Evolutionary conservation across 2,329 filamentous ascomycete species (phyloP), one percentile per base, ranked within the genome.

Genomic region (Didymella keratinophila): DNA sequence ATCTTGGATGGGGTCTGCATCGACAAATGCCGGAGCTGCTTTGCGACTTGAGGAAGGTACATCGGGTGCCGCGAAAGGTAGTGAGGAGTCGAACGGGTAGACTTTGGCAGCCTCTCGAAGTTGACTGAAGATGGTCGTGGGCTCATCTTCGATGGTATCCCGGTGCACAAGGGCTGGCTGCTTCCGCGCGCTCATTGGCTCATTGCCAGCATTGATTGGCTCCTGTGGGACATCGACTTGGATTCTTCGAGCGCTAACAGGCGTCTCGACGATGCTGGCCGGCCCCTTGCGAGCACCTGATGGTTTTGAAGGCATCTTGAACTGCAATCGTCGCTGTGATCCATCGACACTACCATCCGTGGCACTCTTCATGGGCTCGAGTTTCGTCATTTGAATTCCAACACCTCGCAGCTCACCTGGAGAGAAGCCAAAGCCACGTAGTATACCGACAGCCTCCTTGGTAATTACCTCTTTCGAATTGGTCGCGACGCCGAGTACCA

Each of bases 381-480:
- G 83, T 75, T 93, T 97, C 14, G 93, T 95, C 87, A 98, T 90
- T 73, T 97, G 94, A 1, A 98, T 86, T 0, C 95, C 95, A 10
- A 99, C 82, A 0, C 95, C 95, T 70, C 95, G 86, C n/a, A 99
- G 82, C 73, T 99, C 95, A 10, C 94, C 95, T 0, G 95, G 92
- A 2, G 90, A 91, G 68, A 98, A 92, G 23, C 86, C 89, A 74
- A 91, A 94, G 2, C 89, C 88, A 52, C 90, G 88, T 53, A 99
- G 78, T 50, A 97, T 90, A 0, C 89, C 88, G n/a, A 97, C 82
- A 0, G 93, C 91, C 76, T 98, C 93, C 71, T 90, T 93, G 0
- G 87, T 87, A 37, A 98, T 84, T 1, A 86, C 76, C 27, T 89
- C 86, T 27, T 86, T 84, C 50, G 87, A 84, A 72, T 96, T 90